Evolutionary conservation across 257 asterid species (phyloP).

Genomic region (Nyctanthes arbortristis): DNA sequence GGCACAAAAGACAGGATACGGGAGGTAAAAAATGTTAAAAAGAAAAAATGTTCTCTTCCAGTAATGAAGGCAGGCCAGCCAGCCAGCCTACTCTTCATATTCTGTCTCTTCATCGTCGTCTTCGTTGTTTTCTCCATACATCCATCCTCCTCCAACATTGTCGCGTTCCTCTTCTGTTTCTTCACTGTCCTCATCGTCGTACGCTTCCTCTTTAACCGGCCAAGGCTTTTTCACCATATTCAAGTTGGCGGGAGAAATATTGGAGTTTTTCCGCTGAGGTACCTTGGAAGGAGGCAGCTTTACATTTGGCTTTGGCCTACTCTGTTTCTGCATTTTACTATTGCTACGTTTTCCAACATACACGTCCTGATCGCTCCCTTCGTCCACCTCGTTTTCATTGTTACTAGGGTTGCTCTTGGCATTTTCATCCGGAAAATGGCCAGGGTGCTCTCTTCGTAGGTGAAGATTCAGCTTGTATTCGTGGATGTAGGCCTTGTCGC

Average conservation of each 20-base stretch:
- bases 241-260: slow-evolving; percentile 51
- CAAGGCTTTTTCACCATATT: slow-evolving; percentile 53
- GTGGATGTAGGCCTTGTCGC: slow-evolving; percentile 98
- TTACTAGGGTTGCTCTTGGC: slow-evolving; percentile 47
- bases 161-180: slow-evolving; percentile 60
- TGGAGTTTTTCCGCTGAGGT: slow-evolving; percentile 56
- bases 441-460: slow-evolving; percentile 86
- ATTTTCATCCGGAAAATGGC: slow-evolving; percentile 83
- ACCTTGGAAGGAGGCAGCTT: slow-evolving; percentile 80
- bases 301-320: slow-evolving; percentile 71
- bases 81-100: slow-evolving; percentile 39
- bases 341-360: slow-evolving; percentile 54
- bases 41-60: background rate
- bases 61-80: background rate
- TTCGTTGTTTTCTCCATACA: slow-evolving; percentile 34
- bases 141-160: slow-evolving; percentile 45
- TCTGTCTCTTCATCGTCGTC: slow-evolving; percentile 64
- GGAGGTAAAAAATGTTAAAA: background rate
- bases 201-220: slow-evolving; percentile 50
- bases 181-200: slow-evolving; percentile 54
- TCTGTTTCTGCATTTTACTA: slow-evolving; percentile 59
- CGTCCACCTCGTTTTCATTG: slow-evolving; percentile 68
- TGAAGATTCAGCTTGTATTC: slow-evolving; percentile 99
- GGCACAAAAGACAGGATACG: background rate
- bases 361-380: slow-evolving; percentile 78